A percentile compares a stretch with the other conserved stretches of the same genome.
These are phyloP conservation scores for Beauveria rudraprayagi DNA, from an alignment of 2,329 filamentous ascomycete genomes.

Conservation along the genomic window DNA sequence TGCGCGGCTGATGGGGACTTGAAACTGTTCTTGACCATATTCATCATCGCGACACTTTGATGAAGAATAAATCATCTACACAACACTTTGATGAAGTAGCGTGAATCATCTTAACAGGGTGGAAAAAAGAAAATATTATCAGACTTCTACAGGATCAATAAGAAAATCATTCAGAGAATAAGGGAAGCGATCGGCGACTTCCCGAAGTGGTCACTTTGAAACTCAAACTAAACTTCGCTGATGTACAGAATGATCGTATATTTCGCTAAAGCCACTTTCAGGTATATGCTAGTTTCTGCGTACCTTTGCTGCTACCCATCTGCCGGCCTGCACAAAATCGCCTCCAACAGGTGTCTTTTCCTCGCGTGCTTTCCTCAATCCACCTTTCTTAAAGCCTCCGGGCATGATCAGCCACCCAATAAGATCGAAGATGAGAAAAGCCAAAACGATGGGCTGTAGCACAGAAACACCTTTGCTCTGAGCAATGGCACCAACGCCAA, in stretches of 20 bases:
- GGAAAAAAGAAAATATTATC: neutral
- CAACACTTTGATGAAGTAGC: neutral
- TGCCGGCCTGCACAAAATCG: slow-evolving; percentile 18
- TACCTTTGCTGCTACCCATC: slow-evolving; percentile 14
- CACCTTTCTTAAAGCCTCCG: slow-evolving; percentile 30
- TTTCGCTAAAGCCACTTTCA: neutral
- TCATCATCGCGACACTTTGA: neutral
- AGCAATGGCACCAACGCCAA: slow-evolving; percentile 63
- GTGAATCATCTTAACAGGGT: neutral
- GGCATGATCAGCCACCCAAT: slow-evolving; percentile 38
- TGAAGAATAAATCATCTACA: too few species aligned
- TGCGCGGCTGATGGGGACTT: neutral
- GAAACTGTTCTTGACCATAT: neutral
- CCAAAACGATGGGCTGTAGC: slow-evolving; percentile 48
- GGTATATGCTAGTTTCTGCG: neutral
- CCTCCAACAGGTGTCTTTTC: slow-evolving; percentile 28
- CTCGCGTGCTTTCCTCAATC: slow-evolving; percentile 32
- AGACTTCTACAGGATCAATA: neutral
- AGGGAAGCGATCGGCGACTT: too few species aligned
- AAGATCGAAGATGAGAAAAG: slow-evolving; percentile 37
- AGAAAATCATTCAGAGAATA: neutral
- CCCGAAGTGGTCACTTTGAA: too few species aligned
- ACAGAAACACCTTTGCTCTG: slow-evolving; percentile 46
- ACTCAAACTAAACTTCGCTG: too few species aligned
- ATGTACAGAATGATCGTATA: neutral